Base-by-base conservation (phyloP, 306 rosid genomes). In the Cucurbita moschata region DNA sequence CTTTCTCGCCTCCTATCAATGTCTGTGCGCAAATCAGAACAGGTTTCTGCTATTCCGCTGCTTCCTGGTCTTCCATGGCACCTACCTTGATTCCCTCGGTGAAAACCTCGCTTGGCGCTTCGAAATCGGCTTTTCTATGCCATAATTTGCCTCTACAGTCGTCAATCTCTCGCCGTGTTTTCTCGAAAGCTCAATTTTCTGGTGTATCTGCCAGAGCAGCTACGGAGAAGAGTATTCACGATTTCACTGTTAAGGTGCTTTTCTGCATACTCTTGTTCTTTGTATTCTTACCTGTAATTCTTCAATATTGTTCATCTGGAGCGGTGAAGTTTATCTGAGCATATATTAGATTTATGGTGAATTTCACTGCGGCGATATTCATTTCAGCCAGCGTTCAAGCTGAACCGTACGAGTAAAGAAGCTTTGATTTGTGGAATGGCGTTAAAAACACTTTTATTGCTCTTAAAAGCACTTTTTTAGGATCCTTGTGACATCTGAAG, bases 171-270 rank as follows among this genome's bases (percentile, higher is more conserved):
- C 80, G 81, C 3, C 80, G 75, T 35, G 16, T 75, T 73, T 38
- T 75, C 14, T 11, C 75, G 21, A 88, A 83, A 56, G 55, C 84
- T 72, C 86, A 80, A 21, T 77, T 85, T 82, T 84, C 74, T 26
- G 82, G 83, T 39, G 84, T 89, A 73, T 71, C 73, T 50, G 99
- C 99, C 0, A 86, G 84, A 76, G 99, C 99, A 18, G 87, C 85
- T 52, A 84, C 96, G 1, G 91, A 91, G 56, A 91, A 91, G 84
- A 83, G 82, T 78, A 83, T 95, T 64, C 77, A 95, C 79, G 99
- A 91, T 70, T 95, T 83, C 60, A 88, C 88, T 40, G 97, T 91
- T 70, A 91, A 95, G 96, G 99, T 91, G 50, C 49, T 1, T 53
- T 6, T 46, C 38, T 50, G 15, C 50, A 39, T 43, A 38, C 10